Base-by-base conservation (phyloP, 768 basidiomycete genomes). In the Tulasnella sp. region DNA sequence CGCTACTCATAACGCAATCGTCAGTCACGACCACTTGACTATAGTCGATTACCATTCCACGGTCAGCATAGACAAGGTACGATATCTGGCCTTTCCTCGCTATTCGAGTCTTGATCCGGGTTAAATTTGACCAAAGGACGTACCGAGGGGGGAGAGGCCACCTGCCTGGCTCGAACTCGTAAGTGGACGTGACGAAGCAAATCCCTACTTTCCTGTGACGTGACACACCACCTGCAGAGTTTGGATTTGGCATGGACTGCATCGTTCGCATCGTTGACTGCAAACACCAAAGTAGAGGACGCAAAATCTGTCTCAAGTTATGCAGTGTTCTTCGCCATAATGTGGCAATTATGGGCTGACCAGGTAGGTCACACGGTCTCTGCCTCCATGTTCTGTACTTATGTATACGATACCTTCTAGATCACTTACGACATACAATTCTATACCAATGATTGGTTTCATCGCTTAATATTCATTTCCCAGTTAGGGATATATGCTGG, bases 401-500 rank as follows among this genome's bases (percentile, higher is more conserved):
- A n/a, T n/a, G n/a, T n/a, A n/a, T n/a, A n/a, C n/a, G n/a, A n/a
- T n/a, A n/a, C n/a, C n/a, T 20, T 22, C 13, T 22, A 25, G 20
- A 44, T 31, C 19, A 27, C 42, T n/a, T 44, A 44, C 22, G 42
- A 44, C 16, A 20, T 44, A n/a, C 27, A 44, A 31, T 44, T n/a
- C 42, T 44, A 44, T 16, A 44, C 42, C 24, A 44, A 44, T 5
- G 24, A 44, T 31, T 44, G 42, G 42, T 44, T 25, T 25, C 42
- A 44, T 31, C 42, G 42, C 5, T 25, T 15, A 19, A 25, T 44
- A 6, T 44, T 44, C 24, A 31, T 31, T 13, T 44, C 24, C 32
- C 42, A 44, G 20, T 31, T 44, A 8, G 42, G 16, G 27, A 25
- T 44, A 16, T 44, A 44, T 24, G 42, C 42, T 8, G 20, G 16